Evolutionary conservation across 2,329 filamentous ascomycete species (phyloP), one percentile per base, ranked within the genome.

Genomic region (Aspergillus ruber): DNA sequence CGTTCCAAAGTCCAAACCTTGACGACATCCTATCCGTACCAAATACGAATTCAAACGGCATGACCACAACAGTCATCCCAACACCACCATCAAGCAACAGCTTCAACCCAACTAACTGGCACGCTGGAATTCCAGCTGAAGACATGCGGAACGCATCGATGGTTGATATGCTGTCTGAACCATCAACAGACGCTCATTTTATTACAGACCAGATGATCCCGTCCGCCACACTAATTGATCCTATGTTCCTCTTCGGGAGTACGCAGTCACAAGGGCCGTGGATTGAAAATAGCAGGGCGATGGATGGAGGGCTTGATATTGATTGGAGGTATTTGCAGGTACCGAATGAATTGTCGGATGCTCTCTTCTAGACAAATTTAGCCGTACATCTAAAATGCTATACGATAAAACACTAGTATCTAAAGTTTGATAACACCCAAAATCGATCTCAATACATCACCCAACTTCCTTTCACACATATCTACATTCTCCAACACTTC

Each of bases 391-490:
- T 15, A 56, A 46, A 46, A 55, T 48, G n/a, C n/a, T n/a, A n/a
- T n/a, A n/a, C n/a, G n/a, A n/a, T n/a, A n/a, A n/a, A n/a, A n/a
- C n/a, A n/a, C n/a, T n/a, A n/a, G n/a, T n/a, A n/a, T n/a, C n/a
- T n/a, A n/a, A n/a, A n/a, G n/a, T n/a, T n/a, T n/a, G n/a, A n/a
- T n/a, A n/a, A n/a, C n/a, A n/a, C n/a, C 42, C 20, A 56, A 46
- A 46, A 55, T 48, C 20, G 43, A 46, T 38, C 47, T 51, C 56
- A 65, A 53, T 6, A 61, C 61, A 25, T 52, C 45, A 13, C 45
- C 25, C 42, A 65, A 48, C 44, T 59, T 57, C 33, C 18, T 42
- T 40, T 45, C 59, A 48, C 52, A 55, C 17, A 42, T 45, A n/a
- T 44, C 46, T 36, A 46, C 55, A 51, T 47, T 64, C n/a, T 36